phyloP scores from a whole-genome alignment of 345 rosid genomes.

The Excoecaria agallocha region DNA sequence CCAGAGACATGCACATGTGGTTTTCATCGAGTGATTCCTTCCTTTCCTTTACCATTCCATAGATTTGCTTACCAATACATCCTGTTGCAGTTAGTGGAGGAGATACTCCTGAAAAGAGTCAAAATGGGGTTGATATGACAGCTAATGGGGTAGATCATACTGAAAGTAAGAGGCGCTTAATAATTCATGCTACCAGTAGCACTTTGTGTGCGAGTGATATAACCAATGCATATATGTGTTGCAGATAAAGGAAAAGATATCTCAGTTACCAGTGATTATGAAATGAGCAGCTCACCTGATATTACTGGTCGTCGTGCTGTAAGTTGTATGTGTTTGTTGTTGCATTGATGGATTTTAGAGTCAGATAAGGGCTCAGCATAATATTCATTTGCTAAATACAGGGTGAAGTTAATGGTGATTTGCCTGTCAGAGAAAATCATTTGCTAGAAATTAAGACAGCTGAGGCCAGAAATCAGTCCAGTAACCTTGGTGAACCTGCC shows the following conservation, averaged over 20 bases:
- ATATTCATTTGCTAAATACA: constrained; percentile 45
- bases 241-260: constrained; percentile 44
- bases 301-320: constrained; percentile 84
- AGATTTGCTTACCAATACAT: not conserved
- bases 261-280: constrained; percentile 38
- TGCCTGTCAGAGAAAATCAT: constrained; percentile 40
- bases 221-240: constrained; percentile 14
- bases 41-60: not conserved
- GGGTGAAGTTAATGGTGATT: constrained; percentile 56
- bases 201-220: constrained; percentile 17
- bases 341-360: constrained; percentile 40
- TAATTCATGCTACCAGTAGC: constrained; percentile 16
- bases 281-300: constrained; percentile 42
- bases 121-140: constrained; percentile 29
- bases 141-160: constrained; percentile 36
- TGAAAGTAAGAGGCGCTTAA: constrained; percentile 39
- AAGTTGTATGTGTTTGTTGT: constrained; percentile 99
- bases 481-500: constrained; percentile 31
- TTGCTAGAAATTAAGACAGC: constrained; percentile 33
- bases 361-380: constrained; percentile 47
- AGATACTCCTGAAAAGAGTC: constrained; percentile 44
- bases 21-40: not conserved
- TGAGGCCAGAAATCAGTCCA: constrained; percentile 24
- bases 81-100: constrained; percentile 44
- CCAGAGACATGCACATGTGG: not conserved